These are phyloP conservation scores for Astragalus glycyphyllos DNA, from an alignment of 306 rosid species.

Conservation along the genomic window DNA sequence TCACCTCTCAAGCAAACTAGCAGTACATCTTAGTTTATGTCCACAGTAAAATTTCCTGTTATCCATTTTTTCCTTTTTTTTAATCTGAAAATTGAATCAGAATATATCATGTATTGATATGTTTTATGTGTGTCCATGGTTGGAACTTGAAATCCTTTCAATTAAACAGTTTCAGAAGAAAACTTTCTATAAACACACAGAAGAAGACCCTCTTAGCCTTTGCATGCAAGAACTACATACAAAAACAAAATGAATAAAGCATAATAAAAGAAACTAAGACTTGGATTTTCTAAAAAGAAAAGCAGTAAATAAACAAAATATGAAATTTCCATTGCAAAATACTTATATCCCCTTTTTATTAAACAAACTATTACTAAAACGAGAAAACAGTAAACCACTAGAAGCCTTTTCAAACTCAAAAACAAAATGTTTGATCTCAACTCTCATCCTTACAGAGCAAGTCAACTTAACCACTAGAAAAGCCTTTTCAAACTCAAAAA, in stretches of 20 bases:
- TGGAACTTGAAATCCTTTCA: conserved; percentile 13
- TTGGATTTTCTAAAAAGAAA: background rate
- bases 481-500: no score
- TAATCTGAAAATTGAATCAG: conserved; percentile 32
- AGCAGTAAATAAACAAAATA: background rate
- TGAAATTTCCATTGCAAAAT: background rate
- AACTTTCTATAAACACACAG: conserved; percentile 3
- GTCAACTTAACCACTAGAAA: no score
- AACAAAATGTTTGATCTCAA: no score
- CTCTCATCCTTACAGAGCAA: no score
- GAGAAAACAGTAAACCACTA: background rate
- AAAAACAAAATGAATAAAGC: conserved; percentile 2
- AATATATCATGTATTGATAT: conserved; percentile 11
- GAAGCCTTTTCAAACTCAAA: no score
- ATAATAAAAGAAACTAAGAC: background rate
- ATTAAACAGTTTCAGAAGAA: background rate
- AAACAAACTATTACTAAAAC: background rate
- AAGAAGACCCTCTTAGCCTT: background rate
- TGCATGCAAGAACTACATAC: background rate
- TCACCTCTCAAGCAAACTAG: conserved; percentile 9
- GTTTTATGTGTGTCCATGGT: background rate
- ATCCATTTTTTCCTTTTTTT: background rate
- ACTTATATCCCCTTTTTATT: background rate
- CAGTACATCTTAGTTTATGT: background rate
- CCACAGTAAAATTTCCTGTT: background rate